These are phyloP conservation scores for Schizophyllum amplum DNA, from an alignment of 1,284 basidiomycete species.

Conservation along the genomic window DNA sequence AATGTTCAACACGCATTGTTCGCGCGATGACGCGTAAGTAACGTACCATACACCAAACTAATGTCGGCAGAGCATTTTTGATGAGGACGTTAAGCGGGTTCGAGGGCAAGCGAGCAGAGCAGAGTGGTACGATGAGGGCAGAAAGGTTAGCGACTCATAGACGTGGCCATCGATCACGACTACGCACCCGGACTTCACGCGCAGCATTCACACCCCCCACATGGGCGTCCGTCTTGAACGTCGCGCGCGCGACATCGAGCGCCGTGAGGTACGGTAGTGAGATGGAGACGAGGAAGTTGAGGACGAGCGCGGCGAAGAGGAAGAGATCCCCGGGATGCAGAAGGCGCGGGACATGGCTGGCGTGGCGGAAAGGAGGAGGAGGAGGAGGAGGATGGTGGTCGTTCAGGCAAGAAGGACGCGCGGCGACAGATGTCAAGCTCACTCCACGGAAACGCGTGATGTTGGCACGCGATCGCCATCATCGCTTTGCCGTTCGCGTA, in stretches of 20 bases:
- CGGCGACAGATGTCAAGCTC: too few relatives aligned
- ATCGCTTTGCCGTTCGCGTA: too few relatives aligned
- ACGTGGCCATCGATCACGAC: background rate
- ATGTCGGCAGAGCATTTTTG: constrained; percentile 6
- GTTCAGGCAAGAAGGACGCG: too few relatives aligned
- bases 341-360: constrained; percentile 42
- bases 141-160: background rate
- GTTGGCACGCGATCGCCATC: too few relatives aligned
- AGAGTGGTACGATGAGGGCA: background rate
- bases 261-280: constrained; percentile 59
- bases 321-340: constrained; percentile 59
- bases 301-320: constrained; percentile 53
- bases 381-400: too few relatives aligned
- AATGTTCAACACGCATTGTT: background rate
- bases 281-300: constrained; percentile 59
- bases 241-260: constrained; percentile 55
- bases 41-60: constrained; percentile 58
- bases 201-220: constrained; percentile 27
- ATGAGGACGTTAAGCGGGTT: background rate
- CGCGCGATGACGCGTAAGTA: background rate
- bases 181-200: constrained; percentile 42
- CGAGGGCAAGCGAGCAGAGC: background rate
- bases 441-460: too few relatives aligned
- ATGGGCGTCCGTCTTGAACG: constrained; percentile 30
- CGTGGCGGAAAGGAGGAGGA: background rate